Evolutionary conservation across 78 protist genomes (phyloP).

Genomic region (Dictyostelium purpureum): DNA sequence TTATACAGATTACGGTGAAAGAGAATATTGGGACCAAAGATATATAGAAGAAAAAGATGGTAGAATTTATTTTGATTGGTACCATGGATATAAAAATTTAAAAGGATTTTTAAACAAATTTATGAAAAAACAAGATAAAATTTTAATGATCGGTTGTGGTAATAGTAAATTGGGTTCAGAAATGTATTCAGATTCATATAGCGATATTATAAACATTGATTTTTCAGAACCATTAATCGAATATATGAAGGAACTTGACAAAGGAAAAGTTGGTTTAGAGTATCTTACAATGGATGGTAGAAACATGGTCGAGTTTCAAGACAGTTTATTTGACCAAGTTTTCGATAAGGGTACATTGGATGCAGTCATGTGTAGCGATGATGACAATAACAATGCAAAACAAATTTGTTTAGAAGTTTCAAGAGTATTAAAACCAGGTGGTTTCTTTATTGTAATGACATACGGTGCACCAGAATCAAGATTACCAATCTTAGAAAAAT

Average conservation of each 20-base stretch:
- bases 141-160: slow-evolving; percentile 77
- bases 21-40: slow-evolving; percentile 81
- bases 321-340: slow-evolving; percentile 23
- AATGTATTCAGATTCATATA: slow-evolving; percentile 30
- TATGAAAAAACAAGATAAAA: neutral
- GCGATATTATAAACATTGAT: slow-evolving; percentile 56
- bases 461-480: slow-evolving; percentile 69
- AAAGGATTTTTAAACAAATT: slow-evolving; percentile 46
- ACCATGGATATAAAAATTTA: slow-evolving; percentile 52
- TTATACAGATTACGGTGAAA: slow-evolving; percentile 55
- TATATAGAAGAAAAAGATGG: slow-evolving; percentile 26
- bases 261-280: slow-evolving; percentile 33
- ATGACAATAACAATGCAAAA: slow-evolving; percentile 40
- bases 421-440: slow-evolving; percentile 74
- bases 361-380: slow-evolving; percentile 67
- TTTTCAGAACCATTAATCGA: slow-evolving; percentile 58
- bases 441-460: slow-evolving; percentile 66
- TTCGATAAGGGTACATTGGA: slow-evolving; percentile 80
- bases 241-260: slow-evolving; percentile 49
- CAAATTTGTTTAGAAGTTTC: slow-evolving; percentile 49
- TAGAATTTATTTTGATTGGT: slow-evolving; percentile 77
- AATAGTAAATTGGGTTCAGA: slow-evolving; percentile 67
- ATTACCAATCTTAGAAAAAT: slow-evolving; percentile 19
- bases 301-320: slow-evolving; percentile 20
- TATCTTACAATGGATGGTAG: slow-evolving; percentile 75